Percentiles rank a stretch among this genome's conserved stretches.
Evolutionary conservation across 2,329 filamentous ascomycete genomes (phyloP).

Genomic region (Epichloe gansuensis): DNA sequence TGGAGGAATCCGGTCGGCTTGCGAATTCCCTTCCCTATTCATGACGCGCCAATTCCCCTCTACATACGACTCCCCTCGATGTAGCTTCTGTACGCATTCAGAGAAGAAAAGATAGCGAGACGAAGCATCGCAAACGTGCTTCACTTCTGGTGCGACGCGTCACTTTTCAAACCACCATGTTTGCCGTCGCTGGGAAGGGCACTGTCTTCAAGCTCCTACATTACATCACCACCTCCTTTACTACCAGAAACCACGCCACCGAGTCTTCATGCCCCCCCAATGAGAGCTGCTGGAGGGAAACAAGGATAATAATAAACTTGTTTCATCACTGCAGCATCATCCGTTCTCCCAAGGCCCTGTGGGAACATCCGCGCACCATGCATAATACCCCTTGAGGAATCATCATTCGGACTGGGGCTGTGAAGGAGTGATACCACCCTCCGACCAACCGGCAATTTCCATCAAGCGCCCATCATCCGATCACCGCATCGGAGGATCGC

Average conservation of each 20-base stretch:
- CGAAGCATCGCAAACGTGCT: no score
- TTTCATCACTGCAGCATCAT: background rate
- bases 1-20: no score
- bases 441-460: background rate
- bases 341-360: background rate
- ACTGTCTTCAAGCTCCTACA: background rate
- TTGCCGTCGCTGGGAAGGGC: background rate
- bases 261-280: background rate
- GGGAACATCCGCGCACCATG: background rate
- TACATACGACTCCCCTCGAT: no score
- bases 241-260: background rate
- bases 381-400: background rate
- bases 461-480: background rate
- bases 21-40: no score
- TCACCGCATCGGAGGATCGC: background rate
- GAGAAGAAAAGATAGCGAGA: no score
- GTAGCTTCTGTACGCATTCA: no score
- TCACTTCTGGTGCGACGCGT: background rate
- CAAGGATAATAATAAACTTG: background rate
- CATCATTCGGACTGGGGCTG: background rate
- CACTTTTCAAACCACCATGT: background rate
- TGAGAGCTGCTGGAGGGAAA: background rate
- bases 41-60: no score
- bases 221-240: background rate
- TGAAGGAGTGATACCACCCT: background rate